Evolutionary conservation across 2,329 filamentous ascomycete species (phyloP), one percentile per base, ranked within the genome.

Genomic region (Stagonosporopsis tanaceti): DNA sequence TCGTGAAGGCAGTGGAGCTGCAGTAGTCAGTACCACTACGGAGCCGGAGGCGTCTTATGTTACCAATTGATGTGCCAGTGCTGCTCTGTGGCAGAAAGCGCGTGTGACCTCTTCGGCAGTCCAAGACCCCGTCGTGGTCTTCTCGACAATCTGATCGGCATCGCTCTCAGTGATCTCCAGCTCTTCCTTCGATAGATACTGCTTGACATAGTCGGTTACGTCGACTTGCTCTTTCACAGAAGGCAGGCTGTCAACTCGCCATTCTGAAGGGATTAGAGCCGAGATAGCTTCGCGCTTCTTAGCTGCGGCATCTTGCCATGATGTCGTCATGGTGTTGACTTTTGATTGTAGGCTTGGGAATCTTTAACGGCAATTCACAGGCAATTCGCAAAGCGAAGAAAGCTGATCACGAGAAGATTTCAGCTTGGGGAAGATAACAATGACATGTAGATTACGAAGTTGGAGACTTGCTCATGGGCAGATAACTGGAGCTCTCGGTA

Each of bases 111-210:
- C 82, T 11, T 84, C 79, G 1, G 85, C 83, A 7, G 77, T 83
- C 86, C 86, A 88, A 59, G 66, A 62, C 2, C 85, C 85, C 2
- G 77, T 75, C 0, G 79, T 80, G 1, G 85, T 86, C 41, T 82
- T 82, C 46, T 81, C 76, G 0, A 83, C 81, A 53, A 89, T 86
- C 0, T 79, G 82, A 6, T 83, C 79, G 3, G 85, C 84, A 67
- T 85, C 82, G 5, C 82, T 84, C 64, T 87, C 84, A 0, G 87
- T 89, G 55, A 89, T 88, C 39, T 84, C 80, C 12, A 88, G 76
- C 64, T 89, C 86, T 38, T 78, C 70, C 20, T 79, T 54, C 6
- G 74, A 78, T 1, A 89, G 76, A 59, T 80, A 88, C 50, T 86
- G 80, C 28, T 84, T 81, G 40, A 87, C 81, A 61, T 84, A 88